These are phyloP conservation scores for Lichtheimia ramosa DNA, from an alignment of 371 early-diverging fungal genomes.

Conservation along the genomic window DNA sequence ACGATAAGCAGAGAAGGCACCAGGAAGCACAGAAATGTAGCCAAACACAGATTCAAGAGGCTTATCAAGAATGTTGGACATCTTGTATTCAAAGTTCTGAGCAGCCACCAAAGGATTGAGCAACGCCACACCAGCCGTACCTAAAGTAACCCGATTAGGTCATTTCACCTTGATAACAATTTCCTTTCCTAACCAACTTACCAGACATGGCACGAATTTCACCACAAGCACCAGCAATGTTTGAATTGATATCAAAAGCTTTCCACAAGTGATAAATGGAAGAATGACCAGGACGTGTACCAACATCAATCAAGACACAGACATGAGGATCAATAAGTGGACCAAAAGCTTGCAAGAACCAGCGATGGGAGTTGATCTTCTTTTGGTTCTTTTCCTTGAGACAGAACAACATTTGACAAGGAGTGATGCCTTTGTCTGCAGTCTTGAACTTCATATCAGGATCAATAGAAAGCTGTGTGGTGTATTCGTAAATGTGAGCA, in stretches of 20 bases:
- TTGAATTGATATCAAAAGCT: conserved; percentile 86
- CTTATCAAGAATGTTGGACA: conserved; percentile 97
- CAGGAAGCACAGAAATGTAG: conserved; percentile 94
- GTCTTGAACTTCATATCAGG: conserved; percentile 72
- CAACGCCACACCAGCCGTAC: conserved; percentile 63
- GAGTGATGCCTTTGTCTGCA: conserved; percentile 76
- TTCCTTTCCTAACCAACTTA: neutral
- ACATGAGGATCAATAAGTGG: conserved; percentile 86
- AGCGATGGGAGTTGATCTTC: conserved; percentile 95
- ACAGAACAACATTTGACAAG: conserved; percentile 91
- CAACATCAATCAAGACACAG: conserved; percentile 92
- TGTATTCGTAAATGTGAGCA: conserved; percentile 89
- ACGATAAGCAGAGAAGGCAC: conserved; percentile 97
- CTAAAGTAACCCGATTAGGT: conserved; percentile 29
- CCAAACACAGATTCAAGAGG: conserved; percentile 97
- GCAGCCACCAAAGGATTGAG: conserved; percentile 87
- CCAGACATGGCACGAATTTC: conserved; percentile 93
- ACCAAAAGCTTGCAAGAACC: conserved; percentile 97
- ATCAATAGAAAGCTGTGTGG: conserved; percentile 83
- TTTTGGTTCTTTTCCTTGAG: conserved; percentile 91
- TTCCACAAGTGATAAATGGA: conserved; percentile 95
- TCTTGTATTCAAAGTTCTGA: conserved; percentile 95
- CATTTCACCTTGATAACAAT: no score
- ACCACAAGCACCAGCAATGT: conserved; percentile 93
- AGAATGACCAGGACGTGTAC: conserved; percentile 85